Conservation (phyloP, 148 eudicot genomes). For the Fagopyrum homotropicum region DNA sequence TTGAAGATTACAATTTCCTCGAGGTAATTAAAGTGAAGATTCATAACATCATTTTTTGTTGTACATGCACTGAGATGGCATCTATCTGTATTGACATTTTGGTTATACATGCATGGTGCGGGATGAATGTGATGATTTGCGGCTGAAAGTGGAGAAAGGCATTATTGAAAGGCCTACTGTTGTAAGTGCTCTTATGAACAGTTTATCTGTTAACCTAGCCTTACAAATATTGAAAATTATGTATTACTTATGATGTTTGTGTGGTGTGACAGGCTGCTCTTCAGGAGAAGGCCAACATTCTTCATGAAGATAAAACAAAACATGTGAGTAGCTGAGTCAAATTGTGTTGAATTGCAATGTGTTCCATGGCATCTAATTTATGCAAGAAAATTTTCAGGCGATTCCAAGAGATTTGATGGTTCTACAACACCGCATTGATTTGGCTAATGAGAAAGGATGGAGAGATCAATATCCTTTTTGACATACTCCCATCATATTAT, state of each 20-base stretch:
- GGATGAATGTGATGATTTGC: conserved; percentile 63
- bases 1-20: conserved; percentile 26
- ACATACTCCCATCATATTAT: not conserved
- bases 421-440: conserved; percentile 52
- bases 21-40: too few relatives aligned
- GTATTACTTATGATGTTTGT: conserved; percentile 4
- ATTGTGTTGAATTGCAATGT: conserved; percentile 4
- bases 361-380: not conserved
- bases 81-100: not conserved
- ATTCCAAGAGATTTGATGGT: conserved; percentile 38
- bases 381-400: conserved; percentile 28
- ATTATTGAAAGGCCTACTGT: conserved; percentile 43
- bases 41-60: not conserved
- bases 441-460: conserved; percentile 5
- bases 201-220: not conserved
- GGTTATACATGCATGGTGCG: conserved; percentile 19
- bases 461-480: conserved; percentile 57
- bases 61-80: too few relatives aligned
- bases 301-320: conserved; percentile 18
- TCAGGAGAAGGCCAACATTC: conserved; percentile 46
- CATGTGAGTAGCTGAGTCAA: conserved; percentile 27
- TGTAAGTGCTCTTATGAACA: conserved; percentile 31
- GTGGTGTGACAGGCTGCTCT: conserved; percentile 42
- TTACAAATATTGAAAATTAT: not conserved
- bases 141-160: conserved; percentile 39